A percentile compares a stretch with the other conserved stretches of the same genome.
These are phyloP conservation scores for Massospora cicadina DNA, from an alignment of 371 early-diverging fungal species.

Conservation along the genomic window DNA sequence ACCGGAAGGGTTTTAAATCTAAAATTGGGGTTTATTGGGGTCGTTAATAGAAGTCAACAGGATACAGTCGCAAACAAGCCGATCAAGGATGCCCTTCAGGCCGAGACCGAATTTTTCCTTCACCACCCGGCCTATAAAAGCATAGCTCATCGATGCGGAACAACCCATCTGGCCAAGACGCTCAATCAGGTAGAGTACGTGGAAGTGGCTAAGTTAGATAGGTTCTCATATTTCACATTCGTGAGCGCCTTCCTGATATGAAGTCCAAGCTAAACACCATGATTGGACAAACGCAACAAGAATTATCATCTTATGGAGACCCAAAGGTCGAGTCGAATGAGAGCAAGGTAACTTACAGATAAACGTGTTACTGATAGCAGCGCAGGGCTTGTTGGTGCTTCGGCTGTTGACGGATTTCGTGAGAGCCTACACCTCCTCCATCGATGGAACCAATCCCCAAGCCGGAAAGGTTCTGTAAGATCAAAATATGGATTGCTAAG, in stretches of 20 bases:
- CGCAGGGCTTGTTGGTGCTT: conserved; percentile 43
- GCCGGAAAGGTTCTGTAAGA: conserved; percentile 81
- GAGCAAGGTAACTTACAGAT: conserved; percentile 26
- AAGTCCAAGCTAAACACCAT: conserved; percentile 58
- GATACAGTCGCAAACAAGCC: conserved; percentile 67
- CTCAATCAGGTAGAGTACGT: conserved; percentile 40
- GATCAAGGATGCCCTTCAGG: conserved; percentile 49
- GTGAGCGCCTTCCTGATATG: conserved; percentile 62
- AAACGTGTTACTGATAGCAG: conserved; percentile 11
- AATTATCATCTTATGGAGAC: conserved; percentile 54
- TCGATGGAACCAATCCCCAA: conserved; percentile 66
- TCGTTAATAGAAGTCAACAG: conserved; percentile 79
- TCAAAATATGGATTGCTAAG: not conserved
- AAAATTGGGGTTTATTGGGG: conserved; percentile 79
- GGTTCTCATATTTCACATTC: conserved; percentile 61
- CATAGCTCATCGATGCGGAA: conserved; percentile 69
- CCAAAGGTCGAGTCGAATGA: conserved; percentile 30
- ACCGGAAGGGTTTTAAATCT: conserved; percentile 64
- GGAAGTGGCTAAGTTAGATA: conserved; percentile 12
- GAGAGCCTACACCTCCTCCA: conserved; percentile 54
- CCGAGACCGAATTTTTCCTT: conserved; percentile 64
- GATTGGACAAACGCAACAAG: conserved; percentile 62
- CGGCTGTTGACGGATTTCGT: conserved; percentile 66
- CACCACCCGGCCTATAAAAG: conserved; percentile 63
- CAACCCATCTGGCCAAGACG: conserved; percentile 53